phyloP scores from a whole-genome alignment of 192 early-diverging fungal genomes.

The Backusella psychrophila region DNA sequence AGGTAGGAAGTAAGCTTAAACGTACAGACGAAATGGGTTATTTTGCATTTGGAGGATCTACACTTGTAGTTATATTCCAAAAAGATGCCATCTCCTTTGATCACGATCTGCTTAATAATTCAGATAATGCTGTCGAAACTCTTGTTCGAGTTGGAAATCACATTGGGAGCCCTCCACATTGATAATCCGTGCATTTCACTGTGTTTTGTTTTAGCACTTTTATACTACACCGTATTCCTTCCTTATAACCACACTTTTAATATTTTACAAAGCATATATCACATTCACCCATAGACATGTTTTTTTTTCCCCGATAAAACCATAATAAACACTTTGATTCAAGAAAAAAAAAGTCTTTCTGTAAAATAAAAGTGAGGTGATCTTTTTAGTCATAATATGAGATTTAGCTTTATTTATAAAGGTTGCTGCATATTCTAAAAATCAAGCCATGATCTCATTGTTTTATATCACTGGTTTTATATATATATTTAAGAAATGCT shows the following conservation, averaged over 20 bases:
- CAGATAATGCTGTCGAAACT: conserved; percentile 68
- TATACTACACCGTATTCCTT: not conserved
- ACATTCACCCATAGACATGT: not conserved
- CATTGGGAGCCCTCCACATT: not conserved
- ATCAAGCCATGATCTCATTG: not conserved
- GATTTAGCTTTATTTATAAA: not conserved
- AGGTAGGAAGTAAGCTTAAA: conserved; percentile 36
- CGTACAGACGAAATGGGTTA: conserved; percentile 80
- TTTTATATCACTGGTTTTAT: not conserved
- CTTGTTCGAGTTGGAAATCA: conserved; percentile 35
- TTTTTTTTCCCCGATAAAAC: no score
- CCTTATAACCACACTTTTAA: no score
- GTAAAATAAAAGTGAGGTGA: not conserved
- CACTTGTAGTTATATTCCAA: conserved; percentile 69
- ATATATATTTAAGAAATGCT: not conserved
- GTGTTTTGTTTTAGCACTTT: not conserved
- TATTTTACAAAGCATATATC: not conserved
- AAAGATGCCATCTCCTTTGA: conserved; percentile 63
- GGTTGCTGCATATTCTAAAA: not conserved
- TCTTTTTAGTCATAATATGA: no score
- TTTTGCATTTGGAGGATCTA: conserved; percentile 82
- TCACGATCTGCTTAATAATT: conserved; percentile 64
- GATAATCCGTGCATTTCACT: not conserved
- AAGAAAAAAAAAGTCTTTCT: not conserved
- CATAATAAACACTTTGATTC: not conserved